A percentile compares a stretch with the other conserved stretches of the same genome.
These are phyloP conservation scores for Annona squamosa DNA, from an alignment of 164 flowering plant species.

Conservation along the genomic window DNA sequence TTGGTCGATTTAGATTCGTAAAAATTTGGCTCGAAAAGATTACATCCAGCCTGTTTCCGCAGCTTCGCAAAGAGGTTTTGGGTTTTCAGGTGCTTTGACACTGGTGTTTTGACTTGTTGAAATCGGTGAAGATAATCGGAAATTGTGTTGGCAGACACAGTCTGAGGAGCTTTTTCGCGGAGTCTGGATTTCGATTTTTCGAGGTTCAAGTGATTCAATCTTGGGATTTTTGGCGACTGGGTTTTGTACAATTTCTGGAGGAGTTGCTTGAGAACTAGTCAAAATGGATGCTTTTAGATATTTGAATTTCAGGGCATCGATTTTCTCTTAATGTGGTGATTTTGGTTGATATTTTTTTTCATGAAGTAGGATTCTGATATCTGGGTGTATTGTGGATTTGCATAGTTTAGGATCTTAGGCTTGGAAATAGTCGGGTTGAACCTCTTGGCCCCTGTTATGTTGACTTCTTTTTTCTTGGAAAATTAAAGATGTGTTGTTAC, in stretches of 20 bases:
- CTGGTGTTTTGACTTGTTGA: not conserved
- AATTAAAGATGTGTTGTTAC: slow-evolving; percentile 8
- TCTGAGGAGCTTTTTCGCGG: not conserved
- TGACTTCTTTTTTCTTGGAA: not conserved
- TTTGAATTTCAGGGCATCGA: not conserved
- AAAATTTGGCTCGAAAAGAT: not conserved
- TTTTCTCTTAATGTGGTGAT: not conserved
- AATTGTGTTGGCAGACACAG: not conserved
- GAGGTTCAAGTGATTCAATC: not conserved
- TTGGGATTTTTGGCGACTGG: slow-evolving; percentile 1
- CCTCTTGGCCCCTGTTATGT: too few relatives aligned
- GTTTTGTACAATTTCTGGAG: not conserved
- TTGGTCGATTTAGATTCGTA: not conserved
- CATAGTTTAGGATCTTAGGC: not conserved
- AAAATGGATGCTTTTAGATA: not conserved
- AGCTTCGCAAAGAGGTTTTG: not conserved
- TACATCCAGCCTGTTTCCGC: not conserved
- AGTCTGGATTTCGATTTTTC: not conserved
- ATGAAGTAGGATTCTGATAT: not conserved
- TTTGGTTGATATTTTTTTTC: not conserved
- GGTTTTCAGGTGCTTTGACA: not conserved
- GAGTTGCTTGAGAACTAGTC: not conserved
- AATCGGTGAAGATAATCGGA: not conserved
- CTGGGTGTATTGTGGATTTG: not conserved
- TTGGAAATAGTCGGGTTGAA: too few relatives aligned